phyloP scores from a whole-genome alignment of 2,329 filamentous ascomycete genomes.

The Penicillium brevicompactum region DNA sequence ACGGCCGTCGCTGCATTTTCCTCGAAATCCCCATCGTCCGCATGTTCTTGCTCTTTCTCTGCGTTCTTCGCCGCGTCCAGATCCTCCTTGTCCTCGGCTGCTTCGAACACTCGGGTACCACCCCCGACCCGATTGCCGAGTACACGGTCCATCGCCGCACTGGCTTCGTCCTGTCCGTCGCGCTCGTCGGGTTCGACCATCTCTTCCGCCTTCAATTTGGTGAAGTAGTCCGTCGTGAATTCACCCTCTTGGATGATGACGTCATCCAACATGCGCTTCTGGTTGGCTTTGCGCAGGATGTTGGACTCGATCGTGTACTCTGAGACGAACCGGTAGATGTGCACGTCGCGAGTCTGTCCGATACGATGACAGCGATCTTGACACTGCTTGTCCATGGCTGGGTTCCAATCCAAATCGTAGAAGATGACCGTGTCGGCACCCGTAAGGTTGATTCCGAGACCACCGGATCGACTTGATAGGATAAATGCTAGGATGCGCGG shows the following conservation, averaged over 20 bases:
- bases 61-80: constrained; percentile 83
- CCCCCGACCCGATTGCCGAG: constrained; percentile 68
- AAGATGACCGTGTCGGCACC: constrained; percentile 98
- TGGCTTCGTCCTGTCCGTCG: constrained; percentile 71
- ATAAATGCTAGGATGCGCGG: constrained; percentile 93
- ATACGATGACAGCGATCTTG: constrained; percentile 97
- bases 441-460: constrained; percentile 92
- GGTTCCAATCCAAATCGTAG: constrained; percentile 99
- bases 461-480: constrained; percentile 88
- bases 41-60: constrained; percentile 81
- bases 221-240: constrained; percentile 96
- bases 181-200: constrained; percentile 63
- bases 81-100: constrained; percentile 91
- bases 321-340: constrained; percentile 93
- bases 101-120: constrained; percentile 75
- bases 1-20: constrained; percentile 56
- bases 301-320: constrained; percentile 98
- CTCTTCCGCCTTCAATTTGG: constrained; percentile 70
- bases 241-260: constrained; percentile 98
- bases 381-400: constrained; percentile 99
- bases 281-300: constrained; percentile 92
- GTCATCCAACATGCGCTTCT: constrained; percentile 97
- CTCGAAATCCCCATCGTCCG: constrained; percentile 82
- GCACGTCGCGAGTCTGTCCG: constrained; percentile 94
- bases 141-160: constrained; percentile 82